phyloP scores from a whole-genome alignment of 768 basidiomycete species.

The Cystobasidium tubakii region DNA sequence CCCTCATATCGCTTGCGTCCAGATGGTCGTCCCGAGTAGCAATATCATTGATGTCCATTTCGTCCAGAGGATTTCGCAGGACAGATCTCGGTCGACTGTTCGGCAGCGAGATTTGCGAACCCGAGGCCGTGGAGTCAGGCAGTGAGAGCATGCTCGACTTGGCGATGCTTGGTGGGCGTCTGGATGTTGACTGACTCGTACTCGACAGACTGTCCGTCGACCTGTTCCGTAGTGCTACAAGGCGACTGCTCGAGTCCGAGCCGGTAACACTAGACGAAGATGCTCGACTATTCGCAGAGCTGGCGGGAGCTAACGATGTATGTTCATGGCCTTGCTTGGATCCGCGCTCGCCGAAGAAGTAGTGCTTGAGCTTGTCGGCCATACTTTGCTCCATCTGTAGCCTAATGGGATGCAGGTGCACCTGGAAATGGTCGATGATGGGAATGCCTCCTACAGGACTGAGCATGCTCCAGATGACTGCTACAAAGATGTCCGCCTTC shows the following conservation, averaged over 20 bases:
- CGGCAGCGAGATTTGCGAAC: background rate
- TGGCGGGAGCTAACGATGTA: background rate
- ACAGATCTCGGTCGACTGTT: slow-evolving; percentile 1
- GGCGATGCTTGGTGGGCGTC: background rate
- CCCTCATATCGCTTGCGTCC: slow-evolving; percentile 51
- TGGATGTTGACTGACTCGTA: background rate
- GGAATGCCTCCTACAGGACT: slow-evolving; percentile 89
- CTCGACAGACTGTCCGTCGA: background rate
- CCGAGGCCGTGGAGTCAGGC: background rate
- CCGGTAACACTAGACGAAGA: background rate
- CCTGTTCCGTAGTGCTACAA: background rate
- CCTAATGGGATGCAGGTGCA: slow-evolving; percentile 76
- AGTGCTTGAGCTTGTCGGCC: slow-evolving; percentile 75
- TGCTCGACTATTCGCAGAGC: background rate
- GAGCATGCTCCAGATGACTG: slow-evolving; percentile 73
- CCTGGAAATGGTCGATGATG: slow-evolving; percentile 73
- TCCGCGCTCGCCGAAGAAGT: slow-evolving; percentile 53
- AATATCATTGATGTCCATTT: background rate
- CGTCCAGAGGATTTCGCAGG: background rate
- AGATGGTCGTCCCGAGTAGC: slow-evolving; percentile 41
- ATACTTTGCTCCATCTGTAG: slow-evolving; percentile 78
- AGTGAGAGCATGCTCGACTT: slow-evolving; percentile 7
- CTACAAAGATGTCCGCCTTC: slow-evolving; percentile 66
- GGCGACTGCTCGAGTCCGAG: background rate
- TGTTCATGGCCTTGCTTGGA: background rate